Evolutionary conservation across 169 alveolate genomes (phyloP).

Genomic region (Plasmodium inui): DNA sequence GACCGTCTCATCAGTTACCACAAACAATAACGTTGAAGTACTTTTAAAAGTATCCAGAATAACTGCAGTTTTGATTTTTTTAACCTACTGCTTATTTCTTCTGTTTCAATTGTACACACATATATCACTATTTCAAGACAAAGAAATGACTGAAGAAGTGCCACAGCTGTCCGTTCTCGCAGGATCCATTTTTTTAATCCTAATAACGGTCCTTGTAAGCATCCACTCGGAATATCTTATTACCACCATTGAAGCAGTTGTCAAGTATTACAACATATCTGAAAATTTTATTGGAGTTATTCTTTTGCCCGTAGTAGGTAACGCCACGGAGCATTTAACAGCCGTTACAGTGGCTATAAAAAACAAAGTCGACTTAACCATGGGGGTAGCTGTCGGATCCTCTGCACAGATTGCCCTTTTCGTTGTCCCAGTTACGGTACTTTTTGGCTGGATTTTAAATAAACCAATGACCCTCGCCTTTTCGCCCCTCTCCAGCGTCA

Average conservation of each 20-base stretch:
- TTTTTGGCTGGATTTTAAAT: constrained; percentile 89
- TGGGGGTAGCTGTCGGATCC: constrained; percentile 93
- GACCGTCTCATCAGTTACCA: constrained; percentile 81
- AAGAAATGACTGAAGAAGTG: constrained; percentile 79
- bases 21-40: constrained; percentile 43
- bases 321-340: constrained; percentile 90
- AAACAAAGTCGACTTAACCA: constrained; percentile 89
- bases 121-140: constrained; percentile 82
- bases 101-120: constrained; percentile 89
- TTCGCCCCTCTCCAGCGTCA: constrained; percentile 85
- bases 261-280: constrained; percentile 82
- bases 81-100: constrained; percentile 85
- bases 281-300: constrained; percentile 91
- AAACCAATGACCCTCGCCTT: constrained; percentile 89
- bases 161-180: constrained; percentile 78
- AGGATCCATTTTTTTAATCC: constrained; percentile 75
- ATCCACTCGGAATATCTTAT: constrained; percentile 81
- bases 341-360: constrained; percentile 90
- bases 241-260: constrained; percentile 82
- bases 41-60: constrained; percentile 86
- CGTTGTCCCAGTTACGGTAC: constrained; percentile 90
- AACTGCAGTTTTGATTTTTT: constrained; percentile 84
- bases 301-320: constrained; percentile 90
- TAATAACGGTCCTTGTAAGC: constrained; percentile 76
- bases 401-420: constrained; percentile 89